Evolutionary conservation across 1,139 yeast genomes (phyloP).

Genomic region (Candida sojae): DNA sequence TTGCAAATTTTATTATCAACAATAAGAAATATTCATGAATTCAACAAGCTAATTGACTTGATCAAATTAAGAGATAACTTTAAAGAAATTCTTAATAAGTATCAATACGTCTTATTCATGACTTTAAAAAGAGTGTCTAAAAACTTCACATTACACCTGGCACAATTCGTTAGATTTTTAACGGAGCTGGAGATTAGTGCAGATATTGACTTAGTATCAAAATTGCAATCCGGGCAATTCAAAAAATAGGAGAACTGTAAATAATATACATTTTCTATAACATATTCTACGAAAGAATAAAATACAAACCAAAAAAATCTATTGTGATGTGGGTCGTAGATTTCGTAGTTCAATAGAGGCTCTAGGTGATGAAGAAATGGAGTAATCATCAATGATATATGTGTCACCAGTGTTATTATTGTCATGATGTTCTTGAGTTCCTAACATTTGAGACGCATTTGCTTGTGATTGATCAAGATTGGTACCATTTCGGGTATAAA

Average conservation of each 20-base stretch:
- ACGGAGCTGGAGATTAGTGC: constrained; percentile 4
- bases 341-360: constrained; percentile 10
- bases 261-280: not conserved
- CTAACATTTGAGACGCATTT: not conserved
- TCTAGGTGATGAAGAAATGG: not conserved
- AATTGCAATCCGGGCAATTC: not conserved
- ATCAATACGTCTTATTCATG: constrained; percentile 12
- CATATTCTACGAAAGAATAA: not conserved
- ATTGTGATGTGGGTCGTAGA: constrained; percentile 4
- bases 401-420: not conserved
- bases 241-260: not conserved
- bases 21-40: constrained; percentile 26
- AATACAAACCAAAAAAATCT: not conserved
- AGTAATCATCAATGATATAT: not conserved
- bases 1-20: constrained; percentile 25
- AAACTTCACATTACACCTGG: constrained; percentile 6
- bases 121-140: constrained; percentile 9
- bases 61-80: constrained; percentile 8
- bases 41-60: constrained; percentile 32
- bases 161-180: constrained; percentile 12
- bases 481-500: constrained; percentile 24
- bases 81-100: constrained; percentile 16
- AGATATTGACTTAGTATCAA: constrained; percentile 3
- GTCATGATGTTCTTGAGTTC: not conserved
- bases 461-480: constrained; percentile 8